phyloP scores from a whole-genome alignment of 441 rosid genomes.

The Erysimum pusillum region DNA sequence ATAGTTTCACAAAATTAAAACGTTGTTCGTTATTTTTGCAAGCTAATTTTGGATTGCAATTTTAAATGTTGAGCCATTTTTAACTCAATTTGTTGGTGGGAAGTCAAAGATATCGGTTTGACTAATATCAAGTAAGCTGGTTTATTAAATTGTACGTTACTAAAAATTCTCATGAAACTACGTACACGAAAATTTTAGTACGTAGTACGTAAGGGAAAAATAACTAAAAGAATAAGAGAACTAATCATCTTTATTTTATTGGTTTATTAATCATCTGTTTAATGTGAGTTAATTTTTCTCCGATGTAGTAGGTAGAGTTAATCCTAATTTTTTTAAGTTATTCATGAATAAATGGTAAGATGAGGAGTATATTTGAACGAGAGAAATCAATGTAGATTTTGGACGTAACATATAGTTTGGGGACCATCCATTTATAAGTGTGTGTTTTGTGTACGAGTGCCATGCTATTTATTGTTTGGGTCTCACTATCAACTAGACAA shows the following conservation, averaged over 20 bases:
- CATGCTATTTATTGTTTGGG: constrained; percentile 32
- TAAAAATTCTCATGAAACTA: constrained; percentile 9
- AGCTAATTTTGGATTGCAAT: background rate
- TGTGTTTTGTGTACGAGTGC: constrained; percentile 28
- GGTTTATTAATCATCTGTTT: background rate
- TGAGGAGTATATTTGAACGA: background rate
- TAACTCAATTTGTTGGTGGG: constrained; percentile 11
- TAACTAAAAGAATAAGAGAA: background rate
- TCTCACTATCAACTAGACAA: constrained; percentile 1
- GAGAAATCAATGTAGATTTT: constrained; percentile 19
- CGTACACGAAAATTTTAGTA: background rate
- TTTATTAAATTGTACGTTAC: constrained; percentile 3
- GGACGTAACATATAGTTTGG: constrained; percentile 19
- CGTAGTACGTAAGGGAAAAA: background rate
- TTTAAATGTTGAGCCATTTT: background rate
- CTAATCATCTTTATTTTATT: background rate
- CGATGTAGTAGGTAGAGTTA: background rate
- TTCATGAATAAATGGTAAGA: background rate
- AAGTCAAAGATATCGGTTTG: constrained; percentile 46
- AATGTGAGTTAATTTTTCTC: background rate
- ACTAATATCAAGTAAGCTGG: constrained; percentile 16
- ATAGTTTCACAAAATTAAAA: background rate
- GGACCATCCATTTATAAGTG: constrained; percentile 19
- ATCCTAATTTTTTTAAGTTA: background rate
- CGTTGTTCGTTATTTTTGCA: background rate